Evolutionary conservation across 2,329 filamentous ascomycete genomes (phyloP), one percentile per base, ranked within the genome.

Genomic region (Cladophialophora carrionii): DNA sequence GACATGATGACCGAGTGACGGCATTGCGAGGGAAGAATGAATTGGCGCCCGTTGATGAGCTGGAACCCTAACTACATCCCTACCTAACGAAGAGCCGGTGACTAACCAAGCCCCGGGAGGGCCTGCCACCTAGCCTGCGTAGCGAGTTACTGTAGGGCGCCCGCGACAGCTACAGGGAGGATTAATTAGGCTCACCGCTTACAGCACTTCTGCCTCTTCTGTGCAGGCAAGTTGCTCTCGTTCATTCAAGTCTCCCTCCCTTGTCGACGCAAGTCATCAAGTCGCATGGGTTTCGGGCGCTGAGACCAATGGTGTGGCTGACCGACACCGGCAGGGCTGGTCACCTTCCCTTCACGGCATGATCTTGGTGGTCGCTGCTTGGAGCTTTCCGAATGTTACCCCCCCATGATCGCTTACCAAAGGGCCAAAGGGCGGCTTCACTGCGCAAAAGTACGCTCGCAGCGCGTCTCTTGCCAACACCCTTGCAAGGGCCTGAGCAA

Each of bases 341-440:
- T 22, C 46, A 49, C 46, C n/a, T 49, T 49, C 46, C 46, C 20
- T n/a, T 26, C 20, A 5, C 17, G 20, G 48, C 48, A 51, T 3
- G 26, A 17, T 20, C 24, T 22, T 51, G 48, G 48, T 51, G 48
- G 48, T 51, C 14, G 20, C 48, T 22, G 48, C 20, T 17, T 24
- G 48, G 22, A 51, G 10, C 55, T 26, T 29, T 43, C 52, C 52
- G 52, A 54, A 54, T 54, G 52, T 54, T 24, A 54, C 52, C 48
- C 22, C 48, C 8, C 37, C 37, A 7, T 41, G 37, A 17, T 41
- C 37, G 37, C 37, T 43, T 43, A 17, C 37, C 37, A 43, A 43
- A 43, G 37, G 37, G 37, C 37, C 37, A 43, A 43, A 43, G 8
- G 37, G 37, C 37, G 37, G 37, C 37, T n/a, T n/a, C 37, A 43